Evolutionary conservation across 2,329 filamentous ascomycete species (phyloP), one percentile per base, ranked within the genome.

Genomic region (Stagonosporopsis vannaccii): DNA sequence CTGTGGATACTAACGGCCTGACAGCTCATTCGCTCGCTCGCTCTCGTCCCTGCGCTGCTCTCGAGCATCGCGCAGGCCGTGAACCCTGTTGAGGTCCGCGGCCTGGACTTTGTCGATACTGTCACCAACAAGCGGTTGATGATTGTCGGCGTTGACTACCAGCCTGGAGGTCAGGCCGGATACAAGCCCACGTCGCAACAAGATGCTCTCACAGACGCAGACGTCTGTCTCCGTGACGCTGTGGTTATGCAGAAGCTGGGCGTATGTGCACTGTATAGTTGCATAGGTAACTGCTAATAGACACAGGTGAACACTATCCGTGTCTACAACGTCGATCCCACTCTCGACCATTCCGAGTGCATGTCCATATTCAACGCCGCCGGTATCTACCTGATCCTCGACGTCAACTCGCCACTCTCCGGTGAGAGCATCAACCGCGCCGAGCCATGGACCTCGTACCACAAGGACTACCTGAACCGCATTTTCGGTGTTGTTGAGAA

Each of bases 321-420:
- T 56, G 81, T 85, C 50, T 89, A 89, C 81, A 87, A 87, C 71
- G 74, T 88, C 59, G 81, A 85, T 60, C 84, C 85, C 17, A 76
- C 77, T 2, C 71, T 84, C 54, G 82, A 87, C 73, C 86, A 88
- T 74, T 83, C 86, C 61, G 77, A 83, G 56, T 88, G 86, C 69
- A 84, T 81, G 56, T 84, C 81, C 58, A 87, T 87, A 74, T 88
- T 88, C 81, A 87, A 88, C 66, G 80, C 81, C 2, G 85, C 84
- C 26, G 86, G 86, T 49, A 88, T 89, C 68, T 88, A 89, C 76
- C 80, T 88, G 79, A 79, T 88, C 49, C 75, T 88, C 41, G 86
- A 89, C 61, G 86, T 89, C 71, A 89, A 88, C 77, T 85, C 83
- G 20, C 85, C 86, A 4, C 72, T 86, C 15, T 72, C 76, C 6